Evolutionary conservation across 2,329 filamentous ascomycete genomes (phyloP).

Genomic region (Mycosphaerella arachidis): DNA sequence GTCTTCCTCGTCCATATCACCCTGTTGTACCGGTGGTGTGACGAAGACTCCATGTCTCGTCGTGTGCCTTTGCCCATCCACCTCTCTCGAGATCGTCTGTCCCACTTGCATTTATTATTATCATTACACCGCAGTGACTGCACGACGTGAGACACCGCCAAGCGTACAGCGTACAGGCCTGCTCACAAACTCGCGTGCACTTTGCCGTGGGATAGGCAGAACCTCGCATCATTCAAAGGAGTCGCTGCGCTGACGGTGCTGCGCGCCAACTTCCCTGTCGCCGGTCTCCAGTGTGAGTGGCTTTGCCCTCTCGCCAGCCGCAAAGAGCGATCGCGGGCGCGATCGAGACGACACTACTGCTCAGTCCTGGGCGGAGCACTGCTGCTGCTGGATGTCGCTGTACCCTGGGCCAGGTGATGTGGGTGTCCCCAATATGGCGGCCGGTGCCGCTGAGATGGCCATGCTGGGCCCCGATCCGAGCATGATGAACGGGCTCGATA

Average conservation of each 20-base stretch:
- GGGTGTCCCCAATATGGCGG: slow-evolving; percentile 13
- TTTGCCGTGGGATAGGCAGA: background rate
- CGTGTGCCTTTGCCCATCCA: no score
- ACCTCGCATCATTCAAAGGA: background rate
- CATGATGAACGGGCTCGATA: slow-evolving; percentile 41
- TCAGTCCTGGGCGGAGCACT: slow-evolving; percentile 11
- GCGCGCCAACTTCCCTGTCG: slow-evolving; percentile 11
- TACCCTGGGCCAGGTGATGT: slow-evolving; percentile 16
- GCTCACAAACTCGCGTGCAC: background rate
- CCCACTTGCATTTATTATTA: no score
- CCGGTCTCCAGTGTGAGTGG: slow-evolving; percentile 8
- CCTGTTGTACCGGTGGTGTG: background rate
- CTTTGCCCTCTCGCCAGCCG: slow-evolving; percentile 14
- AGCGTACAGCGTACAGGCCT: background rate
- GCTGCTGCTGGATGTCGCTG: slow-evolving; percentile 16
- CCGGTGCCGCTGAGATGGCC: slow-evolving; percentile 17
- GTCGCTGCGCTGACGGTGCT: background rate
- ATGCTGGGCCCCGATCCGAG: slow-evolving; percentile 23
- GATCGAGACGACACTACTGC: slow-evolving; percentile 12
- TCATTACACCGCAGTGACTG: no score
- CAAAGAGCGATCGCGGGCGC: slow-evolving; percentile 18
- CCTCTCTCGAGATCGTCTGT: background rate
- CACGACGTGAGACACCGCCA: background rate
- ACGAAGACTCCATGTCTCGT: background rate
- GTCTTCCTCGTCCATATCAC: background rate